phyloP scores from a whole-genome alignment of 108 stramenopile species.

The Skeletonema potamos region DNA sequence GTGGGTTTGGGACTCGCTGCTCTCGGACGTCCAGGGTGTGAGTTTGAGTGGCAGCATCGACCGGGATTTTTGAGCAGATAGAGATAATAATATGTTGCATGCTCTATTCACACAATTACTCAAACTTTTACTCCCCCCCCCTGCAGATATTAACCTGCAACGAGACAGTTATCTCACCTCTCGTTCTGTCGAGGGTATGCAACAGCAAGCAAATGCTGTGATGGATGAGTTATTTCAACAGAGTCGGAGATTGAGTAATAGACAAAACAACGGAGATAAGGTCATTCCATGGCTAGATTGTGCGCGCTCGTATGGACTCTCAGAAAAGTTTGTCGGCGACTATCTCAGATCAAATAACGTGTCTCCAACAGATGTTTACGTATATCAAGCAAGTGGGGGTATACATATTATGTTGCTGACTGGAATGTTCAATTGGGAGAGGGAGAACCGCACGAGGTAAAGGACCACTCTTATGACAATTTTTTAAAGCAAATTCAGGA shows the following conservation, averaged over 20 bases:
- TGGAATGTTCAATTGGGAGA: slow-evolving; percentile 61
- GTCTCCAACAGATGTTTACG: slow-evolving; percentile 50
- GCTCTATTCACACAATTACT: too few relatives aligned
- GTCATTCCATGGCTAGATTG: slow-evolving; percentile 70
- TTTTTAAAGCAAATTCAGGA: slow-evolving; percentile 68
- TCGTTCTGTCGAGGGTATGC: slow-evolving; percentile 55
- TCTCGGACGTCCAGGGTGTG: slow-evolving; percentile 77
- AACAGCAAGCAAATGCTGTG: slow-evolving; percentile 57
- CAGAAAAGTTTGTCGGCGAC: slow-evolving; percentile 77
- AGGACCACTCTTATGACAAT: slow-evolving; percentile 77
- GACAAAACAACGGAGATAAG: neutral
- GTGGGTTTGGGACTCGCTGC: slow-evolving; percentile 83
- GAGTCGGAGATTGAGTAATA: slow-evolving; percentile 2
- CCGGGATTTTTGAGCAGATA: too few relatives aligned
- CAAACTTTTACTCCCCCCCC: too few relatives aligned
- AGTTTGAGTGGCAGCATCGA: too few relatives aligned
- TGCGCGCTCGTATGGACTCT: slow-evolving; percentile 77
- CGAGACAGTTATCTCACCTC: slow-evolving; percentile 24
- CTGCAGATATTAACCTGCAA: slow-evolving; percentile 76
- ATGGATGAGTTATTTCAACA: slow-evolving; percentile 56
- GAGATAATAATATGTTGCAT: too few relatives aligned
- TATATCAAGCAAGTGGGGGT: slow-evolving; percentile 76
- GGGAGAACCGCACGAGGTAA: slow-evolving; percentile 76
- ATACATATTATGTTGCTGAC: slow-evolving; percentile 81
- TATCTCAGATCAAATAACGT: slow-evolving; percentile 55